These are phyloP conservation scores for Tardiomyces blankii DNA, from an alignment of 1,139 yeast genomes.

Conservation along the genomic window DNA sequence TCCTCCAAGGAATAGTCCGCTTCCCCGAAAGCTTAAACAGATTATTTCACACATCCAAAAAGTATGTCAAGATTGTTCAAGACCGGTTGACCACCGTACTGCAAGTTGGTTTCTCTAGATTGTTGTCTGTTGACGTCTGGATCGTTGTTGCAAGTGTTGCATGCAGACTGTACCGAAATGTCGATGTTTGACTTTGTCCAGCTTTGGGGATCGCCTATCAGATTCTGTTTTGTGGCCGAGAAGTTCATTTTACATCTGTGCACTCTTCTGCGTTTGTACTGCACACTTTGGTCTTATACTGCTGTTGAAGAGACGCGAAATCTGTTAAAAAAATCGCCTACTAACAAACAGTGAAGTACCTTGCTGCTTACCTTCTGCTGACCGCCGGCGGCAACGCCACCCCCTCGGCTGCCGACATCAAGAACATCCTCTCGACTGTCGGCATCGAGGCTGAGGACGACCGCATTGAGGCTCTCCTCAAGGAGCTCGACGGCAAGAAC, in stretches of 20 bases:
- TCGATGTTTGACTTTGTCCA: no score
- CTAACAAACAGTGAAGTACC: constrained; percentile 30
- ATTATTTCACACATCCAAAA: constrained; percentile 12
- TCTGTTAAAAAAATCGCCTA: no score
- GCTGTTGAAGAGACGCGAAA: no score
- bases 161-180: no score
- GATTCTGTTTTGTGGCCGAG: no score
- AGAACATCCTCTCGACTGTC: constrained; percentile 79
- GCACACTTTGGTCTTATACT: no score
- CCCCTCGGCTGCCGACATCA: constrained; percentile 91
- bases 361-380: constrained; percentile 38
- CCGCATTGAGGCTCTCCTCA: constrained; percentile 72
- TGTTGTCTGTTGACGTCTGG: no score
- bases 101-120: no score
- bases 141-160: no score
- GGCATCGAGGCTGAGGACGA: constrained; percentile 93
- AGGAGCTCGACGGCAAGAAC: constrained; percentile 91
- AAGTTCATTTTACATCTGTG: no score
- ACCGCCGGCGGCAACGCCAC: constrained; percentile 41
- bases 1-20: constrained; percentile 17
- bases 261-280: no score
- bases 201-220: no score
- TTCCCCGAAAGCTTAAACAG: constrained; percentile 14
- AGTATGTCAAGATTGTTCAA: neutral
- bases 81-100: neutral